Percentiles rank a stretch among this genome's conserved stretches.
Evolutionary conservation across 805 yeast species (phyloP).

Genomic region (Hyphopichia homilentoma): DNA sequence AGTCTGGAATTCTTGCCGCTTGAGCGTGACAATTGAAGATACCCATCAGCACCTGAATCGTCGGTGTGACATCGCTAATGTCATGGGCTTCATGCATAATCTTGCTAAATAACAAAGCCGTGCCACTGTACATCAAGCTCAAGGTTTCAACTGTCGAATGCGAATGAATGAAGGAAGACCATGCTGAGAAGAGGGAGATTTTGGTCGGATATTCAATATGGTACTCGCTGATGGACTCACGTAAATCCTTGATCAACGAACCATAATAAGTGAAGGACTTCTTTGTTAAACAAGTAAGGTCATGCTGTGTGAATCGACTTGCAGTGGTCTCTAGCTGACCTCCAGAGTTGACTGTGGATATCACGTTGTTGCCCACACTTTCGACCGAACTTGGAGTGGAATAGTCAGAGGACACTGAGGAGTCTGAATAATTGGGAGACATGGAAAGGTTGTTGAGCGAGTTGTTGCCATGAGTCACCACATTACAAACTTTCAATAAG

Average conservation of each 20-base stretch:
- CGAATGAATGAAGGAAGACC: constrained; percentile 31
- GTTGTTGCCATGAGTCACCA: constrained; percentile 3
- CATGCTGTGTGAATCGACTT: constrained; percentile 27
- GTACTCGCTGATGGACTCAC: constrained; percentile 25
- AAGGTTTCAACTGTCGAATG: constrained; percentile 30
- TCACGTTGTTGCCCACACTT: neutral
- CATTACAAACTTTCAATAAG: constrained; percentile 13
- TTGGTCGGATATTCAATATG: constrained; percentile 35
- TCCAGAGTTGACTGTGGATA: neutral
- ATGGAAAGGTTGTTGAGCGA: neutral
- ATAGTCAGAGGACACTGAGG: neutral
- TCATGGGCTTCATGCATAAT: constrained; percentile 17
- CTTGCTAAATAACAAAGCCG: constrained; percentile 26
- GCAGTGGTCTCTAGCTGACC: constrained; percentile 12
- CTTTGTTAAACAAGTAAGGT: constrained; percentile 24
- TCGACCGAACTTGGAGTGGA: neutral
- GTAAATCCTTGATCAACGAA: constrained; percentile 27
- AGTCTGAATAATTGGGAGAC: neutral
- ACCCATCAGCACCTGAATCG: constrained; percentile 16
- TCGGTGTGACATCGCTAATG: constrained; percentile 14
- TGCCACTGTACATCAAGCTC: constrained; percentile 31
- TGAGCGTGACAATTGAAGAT: constrained; percentile 18
- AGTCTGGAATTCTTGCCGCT: constrained; percentile 29
- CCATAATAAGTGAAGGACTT: constrained; percentile 34
- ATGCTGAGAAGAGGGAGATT: constrained; percentile 33